These are phyloP conservation scores for Kalanchoe fedtschenkoi DNA, from an alignment of 164 flowering plant species.

Conservation along the genomic window DNA sequence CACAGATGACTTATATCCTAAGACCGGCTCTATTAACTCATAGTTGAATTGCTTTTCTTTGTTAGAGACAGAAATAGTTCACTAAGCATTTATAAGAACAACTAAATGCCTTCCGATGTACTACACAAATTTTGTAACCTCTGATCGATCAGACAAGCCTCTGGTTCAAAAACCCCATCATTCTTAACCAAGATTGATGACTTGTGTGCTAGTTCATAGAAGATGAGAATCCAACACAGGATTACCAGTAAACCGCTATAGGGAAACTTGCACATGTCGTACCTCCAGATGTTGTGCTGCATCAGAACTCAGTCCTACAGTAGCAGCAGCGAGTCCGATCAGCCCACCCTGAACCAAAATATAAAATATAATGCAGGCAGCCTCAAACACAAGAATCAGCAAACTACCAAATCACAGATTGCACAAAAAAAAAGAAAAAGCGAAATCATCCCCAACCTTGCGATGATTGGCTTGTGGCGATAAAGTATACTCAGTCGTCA, in stretches of 20 bases:
- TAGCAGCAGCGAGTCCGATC: slow-evolving; percentile 89
- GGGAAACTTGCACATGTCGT: not conserved
- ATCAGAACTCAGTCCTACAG: slow-evolving; percentile 83
- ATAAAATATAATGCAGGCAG: not conserved
- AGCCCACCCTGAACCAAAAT: slow-evolving; percentile 62
- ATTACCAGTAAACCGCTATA: too few relatives aligned
- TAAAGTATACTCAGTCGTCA: slow-evolving; percentile 60
- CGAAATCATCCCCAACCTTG: slow-evolving; percentile 36
- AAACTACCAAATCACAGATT: not conserved
- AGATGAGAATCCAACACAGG: too few relatives aligned
- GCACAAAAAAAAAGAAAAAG: not conserved
- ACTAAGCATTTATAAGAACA: too few relatives aligned
- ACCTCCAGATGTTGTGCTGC: slow-evolving; percentile 95
- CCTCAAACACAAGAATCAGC: not conserved
- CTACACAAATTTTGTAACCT: too few relatives aligned
- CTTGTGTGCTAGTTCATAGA: too few relatives aligned
- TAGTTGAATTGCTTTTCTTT: too few relatives aligned
- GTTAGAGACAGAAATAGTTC: too few relatives aligned
- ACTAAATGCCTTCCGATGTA: too few relatives aligned
- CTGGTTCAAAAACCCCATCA: too few relatives aligned
- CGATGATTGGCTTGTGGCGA: slow-evolving; percentile 90
- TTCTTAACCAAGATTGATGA: too few relatives aligned
- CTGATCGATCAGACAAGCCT: too few relatives aligned
- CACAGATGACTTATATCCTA: not conserved
- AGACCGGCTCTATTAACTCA: too few relatives aligned